Evolutionary conservation across 208 protist species (phyloP).

Genomic region (Spongospora subterranea): DNA sequence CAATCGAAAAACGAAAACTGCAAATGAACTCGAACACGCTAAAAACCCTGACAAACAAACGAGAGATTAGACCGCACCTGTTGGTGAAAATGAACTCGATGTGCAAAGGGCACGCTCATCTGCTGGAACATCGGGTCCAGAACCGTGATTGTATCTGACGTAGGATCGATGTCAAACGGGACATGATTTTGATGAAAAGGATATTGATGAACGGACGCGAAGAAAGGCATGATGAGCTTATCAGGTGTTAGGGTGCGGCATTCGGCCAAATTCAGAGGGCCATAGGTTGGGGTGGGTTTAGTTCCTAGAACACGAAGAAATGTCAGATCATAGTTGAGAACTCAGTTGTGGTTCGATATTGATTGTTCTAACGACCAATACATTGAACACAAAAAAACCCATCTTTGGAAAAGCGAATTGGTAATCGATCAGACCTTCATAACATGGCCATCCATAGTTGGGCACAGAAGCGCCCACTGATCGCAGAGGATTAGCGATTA

Average conservation of each 20-base stretch:
- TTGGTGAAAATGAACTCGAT: too few species aligned
- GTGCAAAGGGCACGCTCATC: too few species aligned
- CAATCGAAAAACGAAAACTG: not conserved
- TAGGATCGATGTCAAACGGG: too few species aligned
- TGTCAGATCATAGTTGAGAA: not conserved
- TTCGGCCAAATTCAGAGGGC: not conserved
- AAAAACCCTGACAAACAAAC: too few species aligned
- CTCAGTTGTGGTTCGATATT: not conserved
- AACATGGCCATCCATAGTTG: slow-evolving; percentile 1
- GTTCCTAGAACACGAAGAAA: not conserved
- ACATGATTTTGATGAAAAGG: too few species aligned
- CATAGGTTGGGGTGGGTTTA: not conserved
- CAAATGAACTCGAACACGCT: too few species aligned
- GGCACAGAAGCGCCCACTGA: not conserved
- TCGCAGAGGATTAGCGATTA: not conserved
- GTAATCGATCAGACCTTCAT: not conserved
- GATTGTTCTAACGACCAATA: not conserved
- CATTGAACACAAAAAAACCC: not conserved
- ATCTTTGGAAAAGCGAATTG: not conserved
- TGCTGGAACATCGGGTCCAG: too few species aligned
- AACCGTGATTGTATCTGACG: too few species aligned
- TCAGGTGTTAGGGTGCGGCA: not conserved
- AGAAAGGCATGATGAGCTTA: too few species aligned
- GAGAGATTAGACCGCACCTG: too few species aligned
- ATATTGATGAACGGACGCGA: too few species aligned